Conservation (phyloP, 2,329 filamentous ascomycete genomes). For the Exophiala calicioides region DNA sequence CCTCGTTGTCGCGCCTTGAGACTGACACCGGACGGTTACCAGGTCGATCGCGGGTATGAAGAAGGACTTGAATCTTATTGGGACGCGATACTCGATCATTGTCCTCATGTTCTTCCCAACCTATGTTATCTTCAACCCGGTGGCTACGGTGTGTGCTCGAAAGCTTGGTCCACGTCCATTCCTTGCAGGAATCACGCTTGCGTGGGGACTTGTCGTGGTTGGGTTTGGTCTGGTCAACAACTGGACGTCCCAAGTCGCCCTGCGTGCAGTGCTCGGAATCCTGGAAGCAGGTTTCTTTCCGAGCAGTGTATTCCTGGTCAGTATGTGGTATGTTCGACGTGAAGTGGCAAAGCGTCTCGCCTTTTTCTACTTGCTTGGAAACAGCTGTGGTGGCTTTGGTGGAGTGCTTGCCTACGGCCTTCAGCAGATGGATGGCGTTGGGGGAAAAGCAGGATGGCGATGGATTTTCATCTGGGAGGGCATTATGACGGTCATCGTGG, state of each 20-base stretch:
- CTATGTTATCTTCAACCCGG: too few relatives aligned
- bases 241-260: slow-evolving; percentile 31
- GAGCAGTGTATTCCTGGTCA: slow-evolving; percentile 41
- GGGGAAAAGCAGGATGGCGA: slow-evolving; percentile 11
- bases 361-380: slow-evolving; percentile 54
- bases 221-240: slow-evolving; percentile 33
- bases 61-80: too few relatives aligned
- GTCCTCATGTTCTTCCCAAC: too few relatives aligned
- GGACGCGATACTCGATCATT: too few relatives aligned
- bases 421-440: slow-evolving; percentile 35
- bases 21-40: too few relatives aligned
- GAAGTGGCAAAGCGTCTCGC: slow-evolving; percentile 43
- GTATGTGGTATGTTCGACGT: slow-evolving; percentile 21
- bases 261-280: slow-evolving; percentile 56
- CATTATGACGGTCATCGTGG: slow-evolving; percentile 29
- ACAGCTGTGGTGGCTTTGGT: slow-evolving; percentile 47
- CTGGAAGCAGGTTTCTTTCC: slow-evolving; percentile 70
- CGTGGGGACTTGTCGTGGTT: slow-evolving; percentile 31
- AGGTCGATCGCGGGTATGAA: too few relatives aligned
- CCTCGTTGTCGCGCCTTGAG: too few relatives aligned
- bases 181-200: too few relatives aligned
- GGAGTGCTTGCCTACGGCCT: slow-evolving; percentile 48
- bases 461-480: slow-evolving; percentile 29
- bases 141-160: too few relatives aligned
- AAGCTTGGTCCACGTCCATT: too few relatives aligned